Conservation (phyloP, 805 yeast genomes). For the Wickerhamiella azyma region DNA sequence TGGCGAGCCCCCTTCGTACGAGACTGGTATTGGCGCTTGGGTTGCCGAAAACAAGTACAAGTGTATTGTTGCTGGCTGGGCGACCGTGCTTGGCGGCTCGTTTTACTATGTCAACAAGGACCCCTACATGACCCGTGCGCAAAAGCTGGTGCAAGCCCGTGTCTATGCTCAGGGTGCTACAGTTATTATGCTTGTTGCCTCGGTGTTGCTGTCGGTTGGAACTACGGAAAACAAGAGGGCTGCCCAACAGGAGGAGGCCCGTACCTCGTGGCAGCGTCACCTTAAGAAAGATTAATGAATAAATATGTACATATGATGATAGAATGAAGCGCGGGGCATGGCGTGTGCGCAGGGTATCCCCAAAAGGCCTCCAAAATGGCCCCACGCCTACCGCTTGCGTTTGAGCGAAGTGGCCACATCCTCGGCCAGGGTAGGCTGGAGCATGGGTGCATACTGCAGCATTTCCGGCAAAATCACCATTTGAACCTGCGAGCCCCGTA, state of each 20-base stretch:
- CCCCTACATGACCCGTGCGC: constrained; percentile 57
- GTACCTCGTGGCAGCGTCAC: constrained; percentile 6
- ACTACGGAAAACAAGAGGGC: background rate
- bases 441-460: constrained; percentile 76
- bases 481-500: constrained; percentile 82
- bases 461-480: constrained; percentile 82
- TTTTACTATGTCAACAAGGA: constrained; percentile 66
- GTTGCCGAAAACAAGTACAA: constrained; percentile 18
- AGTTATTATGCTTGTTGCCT: constrained; percentile 50
- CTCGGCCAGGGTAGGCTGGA: constrained; percentile 32
- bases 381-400: constrained; percentile 5
- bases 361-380: no score
- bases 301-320: background rate
- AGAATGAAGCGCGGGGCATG: background rate
- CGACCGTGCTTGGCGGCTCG: constrained; percentile 65
- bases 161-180: constrained; percentile 83
- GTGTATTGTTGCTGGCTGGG: constrained; percentile 68
- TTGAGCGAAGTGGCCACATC: constrained; percentile 5
- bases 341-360: no score
- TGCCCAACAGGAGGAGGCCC: background rate
- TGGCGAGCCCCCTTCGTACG: background rate
- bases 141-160: constrained; percentile 80
- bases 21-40: constrained; percentile 3
- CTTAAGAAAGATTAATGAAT: background rate
- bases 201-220: constrained; percentile 15